Conservation (phyloP, 306 rosid species). For the Medicago lupulina region DNA sequence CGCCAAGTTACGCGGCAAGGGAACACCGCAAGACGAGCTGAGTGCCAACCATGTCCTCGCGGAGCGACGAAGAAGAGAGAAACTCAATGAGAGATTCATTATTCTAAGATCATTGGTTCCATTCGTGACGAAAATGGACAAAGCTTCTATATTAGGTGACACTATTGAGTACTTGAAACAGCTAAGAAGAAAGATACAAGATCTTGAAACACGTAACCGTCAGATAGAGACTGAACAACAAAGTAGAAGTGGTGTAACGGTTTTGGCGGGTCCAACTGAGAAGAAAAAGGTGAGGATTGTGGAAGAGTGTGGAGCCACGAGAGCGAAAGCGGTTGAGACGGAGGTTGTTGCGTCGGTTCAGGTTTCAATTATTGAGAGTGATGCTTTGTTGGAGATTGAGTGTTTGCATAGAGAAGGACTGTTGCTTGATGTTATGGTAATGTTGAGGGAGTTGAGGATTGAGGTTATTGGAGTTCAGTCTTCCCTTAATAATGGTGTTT, state of each 20-base stretch:
- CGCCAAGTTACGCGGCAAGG: conserved; percentile 55
- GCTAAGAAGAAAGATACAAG: conserved; percentile 70
- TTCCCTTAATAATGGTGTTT: conserved; percentile 64
- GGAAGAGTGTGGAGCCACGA: conserved; percentile 59
- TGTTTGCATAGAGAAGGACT: conserved; percentile 79
- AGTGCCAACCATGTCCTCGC: conserved; percentile 88
- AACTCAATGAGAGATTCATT: conserved; percentile 83
- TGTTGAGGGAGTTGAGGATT: conserved; percentile 67
- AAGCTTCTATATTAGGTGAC: conserved; percentile 89
- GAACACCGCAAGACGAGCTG: conserved; percentile 75
- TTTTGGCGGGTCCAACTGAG: conserved; percentile 40
- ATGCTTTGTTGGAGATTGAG: conserved; percentile 86
- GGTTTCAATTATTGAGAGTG: conserved; percentile 88
- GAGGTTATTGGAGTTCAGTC: conserved; percentile 82
- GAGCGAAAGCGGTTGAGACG: conserved; percentile 43
- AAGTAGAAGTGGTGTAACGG: conserved; percentile 41
- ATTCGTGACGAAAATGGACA: conserved; percentile 93
- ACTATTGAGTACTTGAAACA: conserved; percentile 92
- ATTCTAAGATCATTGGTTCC: conserved; percentile 83
- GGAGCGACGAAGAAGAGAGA: conserved; percentile 81
- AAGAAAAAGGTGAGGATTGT: conserved; percentile 77
- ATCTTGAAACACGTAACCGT: conserved; percentile 68
- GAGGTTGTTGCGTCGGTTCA: conserved; percentile 57
- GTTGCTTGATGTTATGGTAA: conserved; percentile 75
- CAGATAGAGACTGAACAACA: conserved; percentile 50